These are phyloP conservation scores for Gonium pectorale DNA, from an alignment of 139 green algal genomes.

Conservation along the genomic window DNA sequence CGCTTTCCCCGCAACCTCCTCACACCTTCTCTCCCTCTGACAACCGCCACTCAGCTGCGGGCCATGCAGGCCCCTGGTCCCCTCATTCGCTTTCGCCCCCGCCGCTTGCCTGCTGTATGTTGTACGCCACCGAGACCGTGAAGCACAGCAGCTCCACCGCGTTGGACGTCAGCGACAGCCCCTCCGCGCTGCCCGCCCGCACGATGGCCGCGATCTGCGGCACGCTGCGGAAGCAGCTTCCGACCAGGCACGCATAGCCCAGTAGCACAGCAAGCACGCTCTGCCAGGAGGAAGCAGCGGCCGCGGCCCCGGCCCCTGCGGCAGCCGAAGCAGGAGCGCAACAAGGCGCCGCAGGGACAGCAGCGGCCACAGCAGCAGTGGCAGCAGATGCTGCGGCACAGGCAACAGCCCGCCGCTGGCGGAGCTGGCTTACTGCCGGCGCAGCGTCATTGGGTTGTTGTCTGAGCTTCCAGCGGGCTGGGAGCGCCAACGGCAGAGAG, in stretches of 20 bases:
- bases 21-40: too few species aligned
- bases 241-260: conserved; percentile 68
- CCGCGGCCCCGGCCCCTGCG: not conserved
- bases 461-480: too few species aligned
- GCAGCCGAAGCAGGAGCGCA: not conserved
- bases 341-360: not conserved
- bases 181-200: conserved; percentile 61
- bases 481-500: too few species aligned
- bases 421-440: too few species aligned
- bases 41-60: too few species aligned
- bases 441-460: too few species aligned
- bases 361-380: not conserved
- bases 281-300: not conserved
- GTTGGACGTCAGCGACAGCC: conserved; percentile 73
- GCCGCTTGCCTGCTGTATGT: conserved; percentile 58
- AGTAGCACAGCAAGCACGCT: conserved; percentile 61
- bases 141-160: conserved; percentile 78
- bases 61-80: too few species aligned
- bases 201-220: conserved; percentile 44
- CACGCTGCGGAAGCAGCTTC: conserved; percentile 73
- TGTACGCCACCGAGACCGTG: conserved; percentile 80
- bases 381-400: conserved; percentile 4
- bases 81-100: too few species aligned
- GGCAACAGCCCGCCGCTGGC: too few species aligned
- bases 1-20: too few species aligned